These are phyloP conservation scores for Elsinoe necatrix DNA, from an alignment of 2,329 filamentous ascomycete species.

Conservation along the genomic window DNA sequence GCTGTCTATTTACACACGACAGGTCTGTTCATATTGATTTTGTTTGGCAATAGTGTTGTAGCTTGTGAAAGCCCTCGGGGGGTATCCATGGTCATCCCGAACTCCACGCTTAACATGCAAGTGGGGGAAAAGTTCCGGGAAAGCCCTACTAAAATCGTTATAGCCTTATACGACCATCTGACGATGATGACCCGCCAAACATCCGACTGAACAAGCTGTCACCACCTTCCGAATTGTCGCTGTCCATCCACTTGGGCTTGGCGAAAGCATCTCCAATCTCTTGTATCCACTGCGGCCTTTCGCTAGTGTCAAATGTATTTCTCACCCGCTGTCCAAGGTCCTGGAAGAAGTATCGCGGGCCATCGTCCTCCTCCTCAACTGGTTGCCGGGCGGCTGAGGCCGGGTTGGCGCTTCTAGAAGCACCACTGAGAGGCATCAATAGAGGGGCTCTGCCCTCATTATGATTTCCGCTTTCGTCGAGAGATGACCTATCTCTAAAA, in stretches of 20 bases:
- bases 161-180: conserved; percentile 7
- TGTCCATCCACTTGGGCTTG: conserved; percentile 73
- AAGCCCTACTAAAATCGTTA: not conserved
- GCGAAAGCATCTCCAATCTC: conserved; percentile 62
- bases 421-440: not conserved
- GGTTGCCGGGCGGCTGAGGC: conserved; percentile 19
- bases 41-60: not conserved
- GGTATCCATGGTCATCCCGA: not conserved
- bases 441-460: conserved; percentile 8
- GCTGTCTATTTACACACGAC: not conserved
- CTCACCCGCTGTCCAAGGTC: conserved; percentile 75
- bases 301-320: conserved; percentile 82
- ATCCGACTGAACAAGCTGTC: conserved; percentile 10
- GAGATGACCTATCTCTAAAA: conserved; percentile 16
- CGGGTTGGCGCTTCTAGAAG: not conserved
- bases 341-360: conserved; percentile 68
- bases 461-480: conserved; percentile 3
- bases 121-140: not conserved
- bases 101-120: not conserved
- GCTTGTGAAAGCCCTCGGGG: not conserved
- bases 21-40: not conserved
- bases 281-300: conserved; percentile 73
- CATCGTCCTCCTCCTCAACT: conserved; percentile 49
- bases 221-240: conserved; percentile 26
- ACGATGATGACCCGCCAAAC: conserved; percentile 1